Evolutionary conservation across 2,329 filamentous ascomycete species (phyloP).

Genomic region (Monosporascus sp.): DNA sequence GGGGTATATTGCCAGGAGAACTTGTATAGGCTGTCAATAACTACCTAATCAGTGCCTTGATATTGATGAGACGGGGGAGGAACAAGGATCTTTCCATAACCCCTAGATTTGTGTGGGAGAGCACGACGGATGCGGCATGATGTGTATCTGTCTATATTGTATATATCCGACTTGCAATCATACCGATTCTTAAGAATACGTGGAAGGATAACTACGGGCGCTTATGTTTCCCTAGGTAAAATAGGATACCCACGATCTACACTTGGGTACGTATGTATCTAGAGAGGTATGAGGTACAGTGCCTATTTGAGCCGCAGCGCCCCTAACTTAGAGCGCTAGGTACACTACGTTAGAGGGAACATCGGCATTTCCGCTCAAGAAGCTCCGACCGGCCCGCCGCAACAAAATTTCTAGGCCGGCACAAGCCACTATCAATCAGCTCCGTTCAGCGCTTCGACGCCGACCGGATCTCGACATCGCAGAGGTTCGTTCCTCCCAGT

Average conservation of each 20-base stretch:
- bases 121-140: not conserved
- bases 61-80: not conserved
- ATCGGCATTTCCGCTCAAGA: constrained; percentile 19
- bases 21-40: not conserved
- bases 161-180: not conserved
- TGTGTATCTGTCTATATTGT: not conserved
- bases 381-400: constrained; percentile 18
- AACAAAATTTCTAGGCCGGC: constrained; percentile 27
- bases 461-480: not conserved
- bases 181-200: not conserved
- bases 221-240: too few relatives aligned
- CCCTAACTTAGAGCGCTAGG: not conserved
- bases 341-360: not conserved
- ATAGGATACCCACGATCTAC: too few relatives aligned
- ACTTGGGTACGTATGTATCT: too few relatives aligned
- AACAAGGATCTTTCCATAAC: not conserved
- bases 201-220: too few relatives aligned
- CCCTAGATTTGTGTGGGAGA: not conserved
- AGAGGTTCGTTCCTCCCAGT: not conserved
- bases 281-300: too few relatives aligned
- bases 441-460: constrained; percentile 2
- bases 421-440: constrained; percentile 3
- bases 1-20: too few relatives aligned
- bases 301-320: too few relatives aligned
- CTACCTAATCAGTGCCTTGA: not conserved